These are phyloP conservation scores for Fusarium irregulare DNA, from an alignment of 2,329 filamentous ascomycete genomes.

Conservation along the genomic window DNA sequence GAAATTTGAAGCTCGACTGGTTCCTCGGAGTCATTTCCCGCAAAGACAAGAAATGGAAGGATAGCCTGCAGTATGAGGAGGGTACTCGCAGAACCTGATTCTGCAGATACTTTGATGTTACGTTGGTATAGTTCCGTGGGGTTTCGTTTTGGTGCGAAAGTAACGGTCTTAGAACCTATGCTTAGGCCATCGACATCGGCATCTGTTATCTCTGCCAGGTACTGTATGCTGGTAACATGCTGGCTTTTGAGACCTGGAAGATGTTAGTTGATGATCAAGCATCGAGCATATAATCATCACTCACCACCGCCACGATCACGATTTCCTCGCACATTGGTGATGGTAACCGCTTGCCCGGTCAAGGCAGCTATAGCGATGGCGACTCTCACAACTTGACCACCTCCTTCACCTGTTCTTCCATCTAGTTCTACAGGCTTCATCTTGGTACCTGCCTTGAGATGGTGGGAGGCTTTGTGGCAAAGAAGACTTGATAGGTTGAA, in stretches of 20 bases:
- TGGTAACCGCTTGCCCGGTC: constrained; percentile 63
- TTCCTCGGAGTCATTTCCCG: constrained; percentile 56
- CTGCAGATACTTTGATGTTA: constrained; percentile 61
- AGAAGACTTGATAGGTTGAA: constrained; percentile 7
- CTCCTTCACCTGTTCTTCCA: constrained; percentile 69
- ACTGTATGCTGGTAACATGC: constrained; percentile 67
- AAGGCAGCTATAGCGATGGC: constrained; percentile 68
- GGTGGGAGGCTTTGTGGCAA: constrained; percentile 15
- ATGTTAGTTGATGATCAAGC: constrained; percentile 10
- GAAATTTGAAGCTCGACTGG: constrained; percentile 63
- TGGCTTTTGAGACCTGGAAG: constrained; percentile 67
- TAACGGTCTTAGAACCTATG: constrained; percentile 63
- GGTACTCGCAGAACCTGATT: constrained; percentile 64
- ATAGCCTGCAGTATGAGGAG: constrained; percentile 70
- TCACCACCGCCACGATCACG: constrained; percentile 52
- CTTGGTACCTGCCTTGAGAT: constrained; percentile 1
- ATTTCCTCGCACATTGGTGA: constrained; percentile 67
- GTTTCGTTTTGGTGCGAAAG: constrained; percentile 57
- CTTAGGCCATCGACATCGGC: constrained; percentile 63
- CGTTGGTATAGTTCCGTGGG: constrained; percentile 56
- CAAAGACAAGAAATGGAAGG: constrained; percentile 68
- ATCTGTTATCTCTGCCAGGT: constrained; percentile 62
- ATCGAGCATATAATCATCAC: constrained; percentile 10
- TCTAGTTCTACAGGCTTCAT: constrained; percentile 61
- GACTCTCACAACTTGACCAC: constrained; percentile 69